phyloP scores from a whole-genome alignment of 2,329 filamentous ascomycete genomes.

The Fusarium mundagurra region DNA sequence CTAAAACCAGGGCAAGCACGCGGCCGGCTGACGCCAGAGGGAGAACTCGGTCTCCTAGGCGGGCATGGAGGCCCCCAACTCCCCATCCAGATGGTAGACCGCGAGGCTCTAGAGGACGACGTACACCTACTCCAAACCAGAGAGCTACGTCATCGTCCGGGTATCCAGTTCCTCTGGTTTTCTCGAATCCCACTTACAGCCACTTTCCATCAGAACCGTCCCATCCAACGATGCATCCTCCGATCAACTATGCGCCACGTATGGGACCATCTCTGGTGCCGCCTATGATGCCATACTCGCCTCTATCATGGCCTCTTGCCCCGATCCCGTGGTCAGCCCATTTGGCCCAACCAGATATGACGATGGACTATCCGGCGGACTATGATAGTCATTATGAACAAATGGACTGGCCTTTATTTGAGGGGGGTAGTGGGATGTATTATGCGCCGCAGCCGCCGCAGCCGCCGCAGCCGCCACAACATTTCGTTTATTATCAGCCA shows the following conservation, averaged over 20 bases:
- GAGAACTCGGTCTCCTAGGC: constrained; percentile 6
- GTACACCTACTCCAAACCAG: background rate
- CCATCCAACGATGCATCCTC: background rate
- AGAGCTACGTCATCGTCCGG: background rate
- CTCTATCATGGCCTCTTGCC: constrained; percentile 14
- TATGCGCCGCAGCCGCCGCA: background rate
- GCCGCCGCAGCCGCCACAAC: background rate
- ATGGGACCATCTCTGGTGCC: background rate
- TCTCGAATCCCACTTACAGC: background rate
- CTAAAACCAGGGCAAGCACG: background rate
- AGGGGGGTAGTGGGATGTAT: background rate
- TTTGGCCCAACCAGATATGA: background rate
- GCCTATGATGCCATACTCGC: constrained; percentile 7
- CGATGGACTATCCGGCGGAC: background rate
- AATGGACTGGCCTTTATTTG: background rate
- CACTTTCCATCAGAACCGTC: background rate
- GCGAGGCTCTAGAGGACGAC: background rate
- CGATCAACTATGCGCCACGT: background rate
- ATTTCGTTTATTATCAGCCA: background rate
- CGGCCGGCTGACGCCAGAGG: background rate
- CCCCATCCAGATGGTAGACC: constrained; percentile 21
- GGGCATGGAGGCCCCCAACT: constrained; percentile 20
- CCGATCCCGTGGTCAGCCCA: background rate
- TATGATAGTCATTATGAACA: background rate
- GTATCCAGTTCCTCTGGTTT: background rate